These are phyloP conservation scores for Microbotryum intermedium DNA, from an alignment of 1,284 basidiomycete genomes.

Conservation along the genomic window DNA sequence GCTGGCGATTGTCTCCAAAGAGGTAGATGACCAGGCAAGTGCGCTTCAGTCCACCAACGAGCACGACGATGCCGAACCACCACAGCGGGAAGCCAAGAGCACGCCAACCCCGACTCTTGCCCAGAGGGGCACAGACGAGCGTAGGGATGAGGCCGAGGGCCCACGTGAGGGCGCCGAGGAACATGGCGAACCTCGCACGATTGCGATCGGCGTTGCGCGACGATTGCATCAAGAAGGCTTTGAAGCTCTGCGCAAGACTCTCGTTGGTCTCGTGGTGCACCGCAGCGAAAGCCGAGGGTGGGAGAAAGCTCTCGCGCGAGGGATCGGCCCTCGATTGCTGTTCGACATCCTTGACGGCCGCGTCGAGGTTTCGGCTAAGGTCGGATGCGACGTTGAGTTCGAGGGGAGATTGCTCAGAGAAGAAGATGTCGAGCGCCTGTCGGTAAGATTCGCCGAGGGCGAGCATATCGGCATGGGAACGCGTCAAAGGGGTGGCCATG, in stretches of 20 bases:
- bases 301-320: slow-evolving; percentile 11
- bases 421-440: slow-evolving; percentile 20
- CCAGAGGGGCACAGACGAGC: slow-evolving; percentile 16
- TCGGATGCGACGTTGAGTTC: slow-evolving; percentile 27
- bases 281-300: slow-evolving; percentile 16
- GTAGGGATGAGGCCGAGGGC: slow-evolving; percentile 20
- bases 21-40: slow-evolving; percentile 23
- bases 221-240: slow-evolving; percentile 19
- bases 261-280: slow-evolving; percentile 15
- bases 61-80: slow-evolving; percentile 18
- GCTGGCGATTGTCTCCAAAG: slow-evolving; percentile 15
- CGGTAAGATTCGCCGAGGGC: slow-evolving; percentile 14
- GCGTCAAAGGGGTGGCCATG: not conserved
- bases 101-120: slow-evolving; percentile 15
- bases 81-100: slow-evolving; percentile 18
- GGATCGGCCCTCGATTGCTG: not conserved
- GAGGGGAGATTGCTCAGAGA: slow-evolving; percentile 16
- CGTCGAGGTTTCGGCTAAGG: slow-evolving; percentile 17
- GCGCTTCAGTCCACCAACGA: slow-evolving; percentile 15
- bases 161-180: slow-evolving; percentile 21
- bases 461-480: slow-evolving; percentile 8
- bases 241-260: slow-evolving; percentile 22
- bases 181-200: slow-evolving; percentile 22
- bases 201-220: slow-evolving; percentile 25
- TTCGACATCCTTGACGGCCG: slow-evolving; percentile 1